phyloP scores from a whole-genome alignment of 176 grass and related monocot species.

The Guadua angustifolia region DNA sequence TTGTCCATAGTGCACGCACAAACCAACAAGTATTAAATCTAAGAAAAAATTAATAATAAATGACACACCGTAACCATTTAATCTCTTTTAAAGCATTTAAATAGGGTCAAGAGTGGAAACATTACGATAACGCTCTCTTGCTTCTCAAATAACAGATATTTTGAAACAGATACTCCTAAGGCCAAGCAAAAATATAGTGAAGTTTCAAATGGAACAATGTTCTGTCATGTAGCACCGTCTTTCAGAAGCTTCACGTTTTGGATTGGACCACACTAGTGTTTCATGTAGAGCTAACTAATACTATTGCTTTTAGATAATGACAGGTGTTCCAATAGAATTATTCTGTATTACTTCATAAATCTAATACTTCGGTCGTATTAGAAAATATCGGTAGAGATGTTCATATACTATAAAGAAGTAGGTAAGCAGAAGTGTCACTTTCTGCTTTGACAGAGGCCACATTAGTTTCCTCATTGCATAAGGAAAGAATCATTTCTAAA shows the following conservation, averaged over 20 bases:
- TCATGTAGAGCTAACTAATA: background rate
- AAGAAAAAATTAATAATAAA: too few relatives aligned
- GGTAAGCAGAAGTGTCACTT: background rate
- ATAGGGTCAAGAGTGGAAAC: too few relatives aligned
- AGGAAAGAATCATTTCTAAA: background rate
- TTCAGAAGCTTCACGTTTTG: background rate
- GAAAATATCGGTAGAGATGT: background rate
- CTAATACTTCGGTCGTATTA: background rate
- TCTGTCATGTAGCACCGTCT: too few relatives aligned
- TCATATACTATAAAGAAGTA: background rate
- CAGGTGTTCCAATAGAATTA: background rate
- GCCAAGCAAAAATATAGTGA: too few relatives aligned
- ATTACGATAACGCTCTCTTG: too few relatives aligned
- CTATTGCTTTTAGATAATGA: background rate
- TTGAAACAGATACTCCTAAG: too few relatives aligned
- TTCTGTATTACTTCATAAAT: background rate
- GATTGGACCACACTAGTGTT: background rate
- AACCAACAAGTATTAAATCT: too few relatives aligned
- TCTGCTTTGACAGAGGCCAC: background rate
- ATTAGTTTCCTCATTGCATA: constrained; percentile 7
- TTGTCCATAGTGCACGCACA: too few relatives aligned
- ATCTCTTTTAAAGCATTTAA: too few relatives aligned
- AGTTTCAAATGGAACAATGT: too few relatives aligned
- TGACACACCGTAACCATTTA: too few relatives aligned
- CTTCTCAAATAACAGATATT: too few relatives aligned